Conservation (phyloP, 139 green algal genomes). For the Chlorella sp. region DNA sequence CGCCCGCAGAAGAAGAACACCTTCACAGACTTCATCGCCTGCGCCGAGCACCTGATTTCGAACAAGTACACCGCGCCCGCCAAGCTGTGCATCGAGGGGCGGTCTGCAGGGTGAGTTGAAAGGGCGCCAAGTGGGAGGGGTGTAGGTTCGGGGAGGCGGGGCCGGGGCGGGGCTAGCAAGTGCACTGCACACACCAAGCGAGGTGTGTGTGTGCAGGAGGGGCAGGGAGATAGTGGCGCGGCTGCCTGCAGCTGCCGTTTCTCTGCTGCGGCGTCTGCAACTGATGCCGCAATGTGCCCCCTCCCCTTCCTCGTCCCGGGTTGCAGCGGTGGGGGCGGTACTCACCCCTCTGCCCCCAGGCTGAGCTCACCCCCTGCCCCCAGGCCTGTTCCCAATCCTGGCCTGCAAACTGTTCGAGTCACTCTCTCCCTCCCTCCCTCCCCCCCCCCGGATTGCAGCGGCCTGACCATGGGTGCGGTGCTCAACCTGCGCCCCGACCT, state of each 20-base stretch:
- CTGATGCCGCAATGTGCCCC: too few relatives aligned
- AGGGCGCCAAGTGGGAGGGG: too few relatives aligned
- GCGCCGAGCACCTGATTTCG: conserved; percentile 68
- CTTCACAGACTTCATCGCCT: conserved; percentile 79
- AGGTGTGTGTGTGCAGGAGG: too few relatives aligned
- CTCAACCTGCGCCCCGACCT: conserved; percentile 80
- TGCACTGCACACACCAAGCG: too few relatives aligned
- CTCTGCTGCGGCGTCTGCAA: background rate
- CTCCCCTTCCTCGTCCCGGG: background rate
- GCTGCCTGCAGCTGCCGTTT: background rate
- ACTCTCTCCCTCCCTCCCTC: background rate
- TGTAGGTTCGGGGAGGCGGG: too few relatives aligned
- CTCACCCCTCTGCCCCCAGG: too few relatives aligned
- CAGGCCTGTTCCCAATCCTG: too few relatives aligned
- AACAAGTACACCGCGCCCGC: conserved; percentile 61
- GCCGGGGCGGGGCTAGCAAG: too few relatives aligned
- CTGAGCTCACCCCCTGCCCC: too few relatives aligned
- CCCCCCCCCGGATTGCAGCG: conserved; percentile 19
- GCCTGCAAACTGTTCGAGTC: too few relatives aligned
- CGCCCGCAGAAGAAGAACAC: conserved; percentile 32
- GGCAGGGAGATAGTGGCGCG: too few relatives aligned
- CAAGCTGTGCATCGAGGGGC: conserved; percentile 70
- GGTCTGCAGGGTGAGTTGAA: conserved; percentile 63
- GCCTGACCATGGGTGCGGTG: conserved; percentile 76
- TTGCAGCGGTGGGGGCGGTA: too few relatives aligned